Percentiles rank a stretch among this genome's conserved stretches.
Evolutionary conservation across 805 yeast genomes (phyloP).

Genomic region (Candida qinlingensis): DNA sequence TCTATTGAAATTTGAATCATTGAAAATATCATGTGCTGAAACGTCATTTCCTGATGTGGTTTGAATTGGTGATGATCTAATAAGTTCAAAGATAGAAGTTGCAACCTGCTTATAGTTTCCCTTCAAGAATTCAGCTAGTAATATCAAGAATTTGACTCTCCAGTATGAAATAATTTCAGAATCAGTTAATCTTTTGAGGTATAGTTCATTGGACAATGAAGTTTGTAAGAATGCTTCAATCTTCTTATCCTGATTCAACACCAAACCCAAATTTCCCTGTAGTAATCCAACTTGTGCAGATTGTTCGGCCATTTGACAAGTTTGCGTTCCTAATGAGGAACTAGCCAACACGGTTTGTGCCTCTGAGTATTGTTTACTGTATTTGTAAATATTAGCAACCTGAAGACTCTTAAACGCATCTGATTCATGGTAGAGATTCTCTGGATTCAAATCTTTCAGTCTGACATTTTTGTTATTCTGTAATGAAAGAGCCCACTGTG

Average conservation of each 20-base stretch:
- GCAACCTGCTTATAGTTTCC: constrained; percentile 19
- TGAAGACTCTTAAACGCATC: constrained; percentile 14
- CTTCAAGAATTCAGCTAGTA: constrained; percentile 23
- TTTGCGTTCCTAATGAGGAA: constrained; percentile 10
- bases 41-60: constrained; percentile 15
- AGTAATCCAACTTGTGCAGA: constrained; percentile 21
- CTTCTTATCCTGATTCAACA: constrained; percentile 21
- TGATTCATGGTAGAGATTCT: constrained; percentile 21
- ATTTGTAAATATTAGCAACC: constrained; percentile 15
- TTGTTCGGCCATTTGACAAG: constrained; percentile 19
- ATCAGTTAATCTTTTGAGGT: constrained; percentile 19
- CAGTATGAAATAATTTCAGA: constrained; percentile 23
- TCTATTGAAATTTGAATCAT: constrained; percentile 13
- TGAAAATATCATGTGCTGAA: constrained; percentile 17
- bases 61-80: constrained; percentile 14
- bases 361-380: constrained; percentile 17
- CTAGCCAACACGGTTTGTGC: constrained; percentile 17
- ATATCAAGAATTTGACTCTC: constrained; percentile 21
- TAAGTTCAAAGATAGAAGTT: constrained; percentile 9
- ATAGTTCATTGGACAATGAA: constrained; percentile 20
- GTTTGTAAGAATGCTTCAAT: constrained; percentile 20
- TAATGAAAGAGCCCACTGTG: constrained; percentile 6
- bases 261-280: constrained; percentile 12
- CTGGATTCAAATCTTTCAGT: constrained; percentile 13
- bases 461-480: constrained; percentile 3